These are phyloP conservation scores for Quercus cerris DNA, from an alignment of 306 rosid genomes.

Conservation along the genomic window DNA sequence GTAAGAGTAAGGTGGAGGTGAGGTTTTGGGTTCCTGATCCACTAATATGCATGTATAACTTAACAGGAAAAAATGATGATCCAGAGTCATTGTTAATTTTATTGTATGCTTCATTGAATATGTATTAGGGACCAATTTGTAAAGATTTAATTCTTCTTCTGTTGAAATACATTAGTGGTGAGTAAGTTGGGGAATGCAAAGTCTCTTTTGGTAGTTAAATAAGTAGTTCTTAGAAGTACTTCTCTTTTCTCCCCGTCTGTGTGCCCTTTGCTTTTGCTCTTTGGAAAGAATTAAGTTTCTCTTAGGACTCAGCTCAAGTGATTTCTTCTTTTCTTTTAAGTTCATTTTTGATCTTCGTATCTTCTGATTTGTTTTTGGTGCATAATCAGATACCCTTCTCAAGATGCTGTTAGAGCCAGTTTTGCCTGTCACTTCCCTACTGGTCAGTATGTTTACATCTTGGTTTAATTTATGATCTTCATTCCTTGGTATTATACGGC, in stretches of 20 bases:
- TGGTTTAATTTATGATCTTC: conserved; percentile 25
- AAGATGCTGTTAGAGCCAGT: conserved; percentile 77
- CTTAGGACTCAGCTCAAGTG: neutral
- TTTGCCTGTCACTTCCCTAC: conserved; percentile 54
- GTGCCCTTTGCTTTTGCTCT: neutral
- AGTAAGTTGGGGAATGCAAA: neutral
- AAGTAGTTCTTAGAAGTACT: neutral
- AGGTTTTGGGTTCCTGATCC: too few relatives aligned
- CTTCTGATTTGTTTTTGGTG: conserved; percentile 46
- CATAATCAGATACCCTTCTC: conserved; percentile 58
- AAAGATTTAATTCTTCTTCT: neutral
- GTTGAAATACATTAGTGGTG: neutral
- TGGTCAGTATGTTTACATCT: conserved; percentile 57
- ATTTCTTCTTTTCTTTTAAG: conserved; percentile 12
- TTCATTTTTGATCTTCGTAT: conserved; percentile 33
- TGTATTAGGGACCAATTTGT: neutral
- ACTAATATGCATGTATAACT: too few relatives aligned
- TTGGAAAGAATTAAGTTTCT: neutral
- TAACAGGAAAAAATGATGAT: neutral
- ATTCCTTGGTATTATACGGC: conserved; percentile 15
- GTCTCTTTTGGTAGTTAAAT: neutral
- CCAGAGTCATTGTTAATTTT: neutral
- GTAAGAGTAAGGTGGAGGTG: too few relatives aligned
- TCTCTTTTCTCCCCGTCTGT: neutral
- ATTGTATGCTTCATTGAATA: neutral